Evolutionary conservation across 345 rosid species (phyloP).

Genomic region (Populus davidiana): DNA sequence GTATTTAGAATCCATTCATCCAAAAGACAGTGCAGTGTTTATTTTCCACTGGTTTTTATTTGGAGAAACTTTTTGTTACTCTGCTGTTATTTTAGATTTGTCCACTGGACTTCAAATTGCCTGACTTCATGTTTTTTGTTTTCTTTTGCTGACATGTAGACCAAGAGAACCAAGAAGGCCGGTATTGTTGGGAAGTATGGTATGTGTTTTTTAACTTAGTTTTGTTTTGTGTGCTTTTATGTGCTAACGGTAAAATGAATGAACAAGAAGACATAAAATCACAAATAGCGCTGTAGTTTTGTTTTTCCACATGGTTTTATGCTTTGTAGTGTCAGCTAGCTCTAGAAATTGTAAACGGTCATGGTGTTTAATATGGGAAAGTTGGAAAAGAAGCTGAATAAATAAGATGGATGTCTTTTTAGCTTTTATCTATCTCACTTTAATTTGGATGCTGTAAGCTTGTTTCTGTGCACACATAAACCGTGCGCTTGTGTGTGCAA

Average conservation of each 20-base stretch:
- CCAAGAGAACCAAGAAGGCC: constrained; percentile 80
- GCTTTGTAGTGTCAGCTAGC: too few species aligned
- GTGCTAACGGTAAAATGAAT: too few species aligned
- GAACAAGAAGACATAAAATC: too few species aligned
- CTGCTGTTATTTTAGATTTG: not conserved
- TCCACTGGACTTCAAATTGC: too few species aligned
- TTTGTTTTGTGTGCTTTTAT: not conserved
- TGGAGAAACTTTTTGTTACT: too few species aligned
- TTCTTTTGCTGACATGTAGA: constrained; percentile 22
- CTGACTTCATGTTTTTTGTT: not conserved
- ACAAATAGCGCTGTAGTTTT: too few species aligned
- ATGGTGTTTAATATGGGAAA: not conserved
- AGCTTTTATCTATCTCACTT: not conserved
- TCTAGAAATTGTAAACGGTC: too few species aligned
- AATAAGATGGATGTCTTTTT: not conserved
- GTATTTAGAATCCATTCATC: not conserved
- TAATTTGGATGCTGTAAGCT: too few species aligned
- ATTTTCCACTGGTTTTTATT: not conserved
- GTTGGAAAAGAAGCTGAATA: not conserved
- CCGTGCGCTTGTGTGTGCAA: too few species aligned
- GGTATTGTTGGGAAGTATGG: constrained; percentile 78
- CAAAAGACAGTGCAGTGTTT: not conserved
- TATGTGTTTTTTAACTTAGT: constrained; percentile 9
- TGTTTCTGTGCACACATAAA: too few species aligned
- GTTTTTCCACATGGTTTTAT: too few species aligned